phyloP scores from a whole-genome alignment of 1,284 basidiomycete genomes.

The Puccinia hordei region DNA sequence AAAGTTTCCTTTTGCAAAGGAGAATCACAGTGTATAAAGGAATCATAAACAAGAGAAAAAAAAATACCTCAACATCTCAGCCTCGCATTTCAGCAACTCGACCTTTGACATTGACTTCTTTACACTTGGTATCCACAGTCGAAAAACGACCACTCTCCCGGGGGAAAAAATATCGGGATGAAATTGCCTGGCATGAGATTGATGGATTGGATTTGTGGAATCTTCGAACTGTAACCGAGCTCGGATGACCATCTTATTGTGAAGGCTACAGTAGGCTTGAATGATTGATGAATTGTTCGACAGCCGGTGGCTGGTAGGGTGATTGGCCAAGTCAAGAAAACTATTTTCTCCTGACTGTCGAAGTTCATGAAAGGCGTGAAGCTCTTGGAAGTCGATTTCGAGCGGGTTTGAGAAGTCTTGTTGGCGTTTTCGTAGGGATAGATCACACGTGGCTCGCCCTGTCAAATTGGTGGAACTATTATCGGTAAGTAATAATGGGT shows the following conservation, averaged over 20 bases:
- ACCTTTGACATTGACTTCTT: constrained; percentile 7
- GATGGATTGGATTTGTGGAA: neutral
- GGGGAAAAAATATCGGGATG: neutral
- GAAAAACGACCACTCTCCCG: neutral
- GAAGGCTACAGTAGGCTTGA: constrained; percentile 10
- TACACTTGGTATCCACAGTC: neutral
- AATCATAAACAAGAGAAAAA: neutral
- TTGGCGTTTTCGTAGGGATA: neutral
- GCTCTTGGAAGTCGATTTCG: constrained; percentile 1
- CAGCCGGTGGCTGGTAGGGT: neutral
- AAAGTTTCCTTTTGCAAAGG: neutral
- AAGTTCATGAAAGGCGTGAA: neutral
- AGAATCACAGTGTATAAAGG: neutral
- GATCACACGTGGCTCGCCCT: neutral
- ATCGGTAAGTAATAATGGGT: neutral
- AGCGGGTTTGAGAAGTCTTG: neutral
- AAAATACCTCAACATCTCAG: neutral
- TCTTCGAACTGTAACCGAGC: neutral
- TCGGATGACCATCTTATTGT: neutral
- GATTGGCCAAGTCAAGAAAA: neutral
- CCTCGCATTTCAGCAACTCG: constrained; percentile 9
- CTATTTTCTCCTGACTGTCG: neutral
- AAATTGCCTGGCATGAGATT: neutral
- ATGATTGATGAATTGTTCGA: neutral
- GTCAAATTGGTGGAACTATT: neutral